Evolutionary conservation across 2,329 filamentous ascomycete genomes (phyloP).

Genomic region (Tolypocladium album): DNA sequence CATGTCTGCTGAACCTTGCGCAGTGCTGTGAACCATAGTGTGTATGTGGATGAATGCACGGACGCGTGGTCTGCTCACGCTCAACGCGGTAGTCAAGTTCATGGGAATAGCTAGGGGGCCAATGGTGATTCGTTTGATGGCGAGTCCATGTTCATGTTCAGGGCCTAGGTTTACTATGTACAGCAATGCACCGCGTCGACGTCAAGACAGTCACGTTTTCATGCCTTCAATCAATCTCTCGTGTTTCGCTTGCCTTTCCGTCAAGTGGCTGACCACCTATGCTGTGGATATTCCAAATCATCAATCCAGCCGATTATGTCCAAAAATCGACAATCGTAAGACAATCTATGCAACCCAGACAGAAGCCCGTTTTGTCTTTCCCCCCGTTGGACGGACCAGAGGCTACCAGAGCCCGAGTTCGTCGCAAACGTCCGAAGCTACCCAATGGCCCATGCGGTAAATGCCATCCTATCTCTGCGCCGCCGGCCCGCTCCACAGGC

Average conservation of each 20-base stretch:
- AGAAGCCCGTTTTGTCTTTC: not conserved
- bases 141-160: not conserved
- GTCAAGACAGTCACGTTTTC: not conserved
- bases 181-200: not conserved
- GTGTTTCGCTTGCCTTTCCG: not conserved
- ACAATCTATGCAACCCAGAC: not conserved
- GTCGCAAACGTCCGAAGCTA: not conserved
- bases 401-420: not conserved
- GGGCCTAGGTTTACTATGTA: not conserved
- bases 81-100: not conserved
- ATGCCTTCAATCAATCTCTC: not conserved
- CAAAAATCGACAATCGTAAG: not conserved
- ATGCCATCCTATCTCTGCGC: slow-evolving; percentile 11
- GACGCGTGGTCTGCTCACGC: not conserved
- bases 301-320: not conserved
- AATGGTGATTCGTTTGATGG: too few species aligned
- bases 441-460: not conserved
- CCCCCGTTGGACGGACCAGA: not conserved
- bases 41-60: too few species aligned
- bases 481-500: slow-evolving; percentile 41
- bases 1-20: not conserved
- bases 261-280: not conserved
- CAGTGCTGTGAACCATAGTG: not conserved
- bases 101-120: not conserved
- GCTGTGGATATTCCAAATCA: not conserved